Evolutionary conservation across 495 filamentous ascomycete genomes (phyloP).

Genomic region (Cladorrhinum samala): DNA sequence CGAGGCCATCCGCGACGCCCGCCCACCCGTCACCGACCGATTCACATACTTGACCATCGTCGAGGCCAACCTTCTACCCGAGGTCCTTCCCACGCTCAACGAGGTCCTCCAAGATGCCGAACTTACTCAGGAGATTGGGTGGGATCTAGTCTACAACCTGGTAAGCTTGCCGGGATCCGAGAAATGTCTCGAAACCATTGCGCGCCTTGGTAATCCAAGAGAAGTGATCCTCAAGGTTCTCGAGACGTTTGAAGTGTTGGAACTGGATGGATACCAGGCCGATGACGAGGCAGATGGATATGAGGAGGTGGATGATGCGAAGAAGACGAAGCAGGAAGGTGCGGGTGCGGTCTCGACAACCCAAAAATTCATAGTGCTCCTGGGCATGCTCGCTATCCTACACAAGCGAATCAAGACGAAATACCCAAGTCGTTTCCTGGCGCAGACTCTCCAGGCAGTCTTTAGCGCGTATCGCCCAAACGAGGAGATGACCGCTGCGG

Average conservation of each 20-base stretch:
- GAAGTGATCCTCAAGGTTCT: conserved; percentile 89
- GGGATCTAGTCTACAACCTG: conserved; percentile 87
- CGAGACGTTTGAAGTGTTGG: conserved; percentile 55
- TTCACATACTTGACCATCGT: conserved; percentile 85
- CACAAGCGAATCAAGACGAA: conserved; percentile 86
- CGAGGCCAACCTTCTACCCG: conserved; percentile 74
- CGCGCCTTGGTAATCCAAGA: conserved; percentile 80
- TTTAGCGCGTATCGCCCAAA: conserved; percentile 59
- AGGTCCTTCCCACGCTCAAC: conserved; percentile 69
- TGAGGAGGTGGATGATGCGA: conserved; percentile 19
- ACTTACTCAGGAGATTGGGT: conserved; percentile 87
- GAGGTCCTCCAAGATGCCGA: conserved; percentile 74
- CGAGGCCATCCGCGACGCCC: conserved; percentile 36
- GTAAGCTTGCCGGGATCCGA: conserved; percentile 68
- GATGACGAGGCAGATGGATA: conserved; percentile 32
- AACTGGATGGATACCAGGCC: conserved; percentile 36
- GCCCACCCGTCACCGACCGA: conserved; percentile 70
- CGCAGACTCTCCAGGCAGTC: conserved; percentile 76
- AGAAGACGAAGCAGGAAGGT: conserved; percentile 8
- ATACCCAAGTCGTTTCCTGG: conserved; percentile 85
- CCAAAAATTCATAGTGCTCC: conserved; percentile 64
- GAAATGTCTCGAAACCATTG: conserved; percentile 67
- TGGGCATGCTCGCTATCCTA: conserved; percentile 76
- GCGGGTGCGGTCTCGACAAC: conserved; percentile 19
- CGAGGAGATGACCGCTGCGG: conserved; percentile 61